Evolutionary conservation across 306 rosid species (phyloP), one percentile per base, ranked within the genome.

Genomic region (Prinsepia uniflora): DNA sequence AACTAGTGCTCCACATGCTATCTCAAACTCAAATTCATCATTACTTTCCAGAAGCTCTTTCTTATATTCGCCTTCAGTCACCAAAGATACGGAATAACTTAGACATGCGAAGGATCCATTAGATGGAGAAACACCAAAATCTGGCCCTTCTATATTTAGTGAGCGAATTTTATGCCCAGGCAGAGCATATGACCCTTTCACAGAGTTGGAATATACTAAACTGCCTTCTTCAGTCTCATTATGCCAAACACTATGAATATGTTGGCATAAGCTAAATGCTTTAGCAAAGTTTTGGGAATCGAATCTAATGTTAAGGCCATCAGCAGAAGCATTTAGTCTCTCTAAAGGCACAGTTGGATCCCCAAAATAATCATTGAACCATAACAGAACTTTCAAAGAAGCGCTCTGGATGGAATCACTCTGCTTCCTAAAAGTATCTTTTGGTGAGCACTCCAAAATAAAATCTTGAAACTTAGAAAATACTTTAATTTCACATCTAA

Each of bases 1-100:
- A 76, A 76, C 72, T 67, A 91, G 86, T 24, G 92, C 84, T 73
- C 92, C 84, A 18, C 83, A 83, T 53, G 96, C 96, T 53, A 94
- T 80, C 82, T 94, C 99, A 88, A 94, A 94, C 87, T 94, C 99
- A 67, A 87, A 87, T 39, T 86, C 95, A 48, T 87, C 81, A 74
- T 77, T 76, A 55, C 81, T 90, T 79, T 91, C 99, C 44, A 94
- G 79, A 82, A 79, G 68, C 85, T 81, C 92, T 73, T 74, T 79
- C 34, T 44, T 65, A 58, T 82, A 79, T 45, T 70, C 82, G 66
- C 79, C 79, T 72, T 85, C 79, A 40, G 64, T 81, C 63, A 84
- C 85, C 86, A 91, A 80, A 60, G 77, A 81, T 63, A 80, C 87
- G 56, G 92, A 85, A 77, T 84, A 91, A 66, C 81, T 81, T 62